phyloP scores from a whole-genome alignment of 495 filamentous ascomycete species.

The Talaromyces stipitatus region DNA sequence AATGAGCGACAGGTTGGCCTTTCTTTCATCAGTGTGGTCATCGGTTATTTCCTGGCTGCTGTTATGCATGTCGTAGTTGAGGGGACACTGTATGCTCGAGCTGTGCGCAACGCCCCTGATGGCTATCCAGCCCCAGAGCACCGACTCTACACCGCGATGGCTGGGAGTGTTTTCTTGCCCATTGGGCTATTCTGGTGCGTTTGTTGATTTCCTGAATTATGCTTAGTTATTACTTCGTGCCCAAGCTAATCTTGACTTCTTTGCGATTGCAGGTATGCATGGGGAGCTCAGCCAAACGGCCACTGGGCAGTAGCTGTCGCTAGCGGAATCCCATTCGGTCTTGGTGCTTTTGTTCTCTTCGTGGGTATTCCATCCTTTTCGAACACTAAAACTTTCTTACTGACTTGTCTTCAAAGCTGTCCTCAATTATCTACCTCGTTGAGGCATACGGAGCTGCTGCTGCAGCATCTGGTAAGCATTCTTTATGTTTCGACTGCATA shows the following conservation, averaged over 20 bases:
- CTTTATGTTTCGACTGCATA: conserved; percentile 38
- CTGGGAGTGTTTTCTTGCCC: conserved; percentile 50
- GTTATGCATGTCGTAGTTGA: conserved; percentile 16
- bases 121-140: conserved; percentile 40
- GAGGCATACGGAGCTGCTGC: conserved; percentile 47
- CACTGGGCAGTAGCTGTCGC: background rate
- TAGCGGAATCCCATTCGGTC: conserved; percentile 4
- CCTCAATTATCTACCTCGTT: conserved; percentile 31
- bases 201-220: background rate
- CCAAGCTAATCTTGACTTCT: background rate
- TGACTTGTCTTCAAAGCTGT: background rate
- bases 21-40: conserved; percentile 54
- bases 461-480: conserved; percentile 31
- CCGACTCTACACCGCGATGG: conserved; percentile 50
- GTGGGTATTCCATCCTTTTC: background rate
- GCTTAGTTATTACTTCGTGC: background rate
- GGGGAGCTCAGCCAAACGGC: background rate
- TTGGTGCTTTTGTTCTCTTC: conserved; percentile 2
- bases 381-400: background rate
- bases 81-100: background rate
- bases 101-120: background rate
- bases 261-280: conserved; percentile 2
- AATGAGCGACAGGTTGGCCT: conserved; percentile 46
- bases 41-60: conserved; percentile 62
- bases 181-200: conserved; percentile 20